A percentile compares a stretch with the other conserved stretches of the same genome.
These are phyloP conservation scores for Retiboletus flavoniger DNA, from an alignment of 1,284 basidiomycete genomes.

Conservation along the genomic window DNA sequence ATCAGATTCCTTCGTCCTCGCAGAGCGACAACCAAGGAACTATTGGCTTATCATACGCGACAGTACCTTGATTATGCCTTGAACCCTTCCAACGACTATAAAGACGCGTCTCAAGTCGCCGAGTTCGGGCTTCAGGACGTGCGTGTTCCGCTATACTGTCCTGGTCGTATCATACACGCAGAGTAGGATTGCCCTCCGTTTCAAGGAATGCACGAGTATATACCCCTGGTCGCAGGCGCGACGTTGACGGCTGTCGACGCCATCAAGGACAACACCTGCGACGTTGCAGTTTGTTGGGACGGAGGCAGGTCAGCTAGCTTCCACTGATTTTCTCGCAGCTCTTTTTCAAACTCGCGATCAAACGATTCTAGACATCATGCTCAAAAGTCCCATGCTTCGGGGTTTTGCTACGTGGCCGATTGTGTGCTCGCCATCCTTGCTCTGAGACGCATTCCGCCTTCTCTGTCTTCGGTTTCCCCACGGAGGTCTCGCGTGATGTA, in stretches of 20 bases:
- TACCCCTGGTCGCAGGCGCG: slow-evolving; percentile 72
- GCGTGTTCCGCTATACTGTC: slow-evolving; percentile 17
- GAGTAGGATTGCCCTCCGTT: slow-evolving; percentile 83
- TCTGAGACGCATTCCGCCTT: slow-evolving; percentile 43
- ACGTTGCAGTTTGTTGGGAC: slow-evolving; percentile 81
- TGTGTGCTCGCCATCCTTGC: slow-evolving; percentile 76
- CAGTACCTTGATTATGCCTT: slow-evolving; percentile 60
- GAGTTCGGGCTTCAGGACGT: slow-evolving; percentile 73
- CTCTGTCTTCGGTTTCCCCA: slow-evolving; percentile 3
- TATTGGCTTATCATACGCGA: slow-evolving; percentile 55
- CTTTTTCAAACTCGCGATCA: neutral
- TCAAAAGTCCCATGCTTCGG: slow-evolving; percentile 70
- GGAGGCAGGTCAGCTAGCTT: slow-evolving; percentile 61
- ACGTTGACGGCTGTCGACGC: slow-evolving; percentile 69
- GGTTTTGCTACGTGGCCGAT: slow-evolving; percentile 95
- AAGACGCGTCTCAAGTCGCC: slow-evolving; percentile 15
- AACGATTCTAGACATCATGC: slow-evolving; percentile 64
- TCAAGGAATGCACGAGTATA: slow-evolving; percentile 65
- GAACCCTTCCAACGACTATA: slow-evolving; percentile 29
- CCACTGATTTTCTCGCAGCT: neutral
- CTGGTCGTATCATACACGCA: slow-evolving; percentile 1
- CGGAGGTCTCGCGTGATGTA: slow-evolving; percentile 76
- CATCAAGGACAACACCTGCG: slow-evolving; percentile 52
- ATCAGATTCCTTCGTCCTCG: slow-evolving; percentile 53
- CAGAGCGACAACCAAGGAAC: slow-evolving; percentile 50